Conservation (phyloP, 129 eudicot species). For the Daucus carota region DH1_v3.0 NC_030388.2:21948001-21948500, state of each 20-base stretch:
- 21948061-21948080: too few relatives aligned
- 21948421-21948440: not conserved
- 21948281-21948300: not conserved
- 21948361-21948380: conserved; percentile 27
- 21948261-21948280: not conserved
- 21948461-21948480: conserved; percentile 4
- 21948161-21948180: too few relatives aligned
- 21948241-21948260: not conserved
- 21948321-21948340: not conserved
- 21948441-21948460: not conserved
- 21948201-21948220: too few relatives aligned
- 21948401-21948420: conserved; percentile 7
- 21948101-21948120: too few relatives aligned
- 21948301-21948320: not conserved
- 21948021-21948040: too few relatives aligned
- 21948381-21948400: conserved; percentile 12
- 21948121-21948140: too few relatives aligned
- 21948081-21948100: too few relatives aligned
- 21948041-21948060: too few relatives aligned
- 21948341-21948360: conserved; percentile 49
- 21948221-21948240: not conserved
- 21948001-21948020: too few relatives aligned
- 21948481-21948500: conserved; percentile 27
- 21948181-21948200: too few relatives aligned
- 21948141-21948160: too few relatives aligned